These are phyloP conservation scores for Colletotrichum sp. DNA, from an alignment of 2,329 filamentous ascomycete species.

Conservation along the genomic window DNA sequence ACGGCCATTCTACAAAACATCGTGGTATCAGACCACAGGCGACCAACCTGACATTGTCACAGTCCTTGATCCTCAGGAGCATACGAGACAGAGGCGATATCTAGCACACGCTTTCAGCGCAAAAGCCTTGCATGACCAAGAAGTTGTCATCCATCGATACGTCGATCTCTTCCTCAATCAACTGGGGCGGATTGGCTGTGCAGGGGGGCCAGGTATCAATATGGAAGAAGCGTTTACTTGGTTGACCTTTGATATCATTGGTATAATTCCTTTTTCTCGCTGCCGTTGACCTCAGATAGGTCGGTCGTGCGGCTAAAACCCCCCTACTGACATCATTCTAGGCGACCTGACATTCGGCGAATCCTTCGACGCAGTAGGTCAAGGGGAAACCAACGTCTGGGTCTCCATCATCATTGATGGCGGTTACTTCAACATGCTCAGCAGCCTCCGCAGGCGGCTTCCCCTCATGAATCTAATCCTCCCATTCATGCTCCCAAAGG, in stretches of 20 bases:
- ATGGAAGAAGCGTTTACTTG: not conserved
- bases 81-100: not conserved
- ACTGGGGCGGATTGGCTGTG: not conserved
- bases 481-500: not conserved
- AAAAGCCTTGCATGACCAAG: not conserved
- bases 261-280: not conserved
- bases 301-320: not conserved
- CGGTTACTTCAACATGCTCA: not conserved
- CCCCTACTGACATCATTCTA: not conserved
- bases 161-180: not conserved
- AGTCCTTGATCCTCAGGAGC: not conserved
- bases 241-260: not conserved
- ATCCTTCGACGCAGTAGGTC: not conserved
- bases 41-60: not conserved
- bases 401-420: not conserved
- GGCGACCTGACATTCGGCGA: not conserved
- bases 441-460: not conserved
- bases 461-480: not conserved
- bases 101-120: not conserved
- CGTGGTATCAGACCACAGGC: not conserved
- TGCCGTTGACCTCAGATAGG: fast-evolving
- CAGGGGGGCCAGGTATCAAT: not conserved
- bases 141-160: not conserved
- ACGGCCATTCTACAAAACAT: not conserved
- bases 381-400: not conserved